Percentiles rank a stretch among this genome's conserved stretches.
phyloP scores from a whole-genome alignment of 2,329 filamentous ascomycete genomes.

The Boeremia exigua region DNA sequence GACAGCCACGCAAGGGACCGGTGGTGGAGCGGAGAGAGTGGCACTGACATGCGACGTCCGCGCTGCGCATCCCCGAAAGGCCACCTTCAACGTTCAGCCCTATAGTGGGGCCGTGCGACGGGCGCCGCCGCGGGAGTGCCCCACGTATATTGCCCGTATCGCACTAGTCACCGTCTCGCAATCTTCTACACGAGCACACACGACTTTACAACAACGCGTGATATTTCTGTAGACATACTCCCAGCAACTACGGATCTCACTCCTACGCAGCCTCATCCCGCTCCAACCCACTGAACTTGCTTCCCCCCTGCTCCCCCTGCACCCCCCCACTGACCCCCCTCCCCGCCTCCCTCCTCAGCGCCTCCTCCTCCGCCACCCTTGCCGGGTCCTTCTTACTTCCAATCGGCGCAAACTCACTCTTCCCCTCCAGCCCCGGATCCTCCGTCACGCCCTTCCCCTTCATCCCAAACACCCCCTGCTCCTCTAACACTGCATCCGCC shows the following conservation, averaged over 20 bases:
- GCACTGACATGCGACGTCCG: constrained; percentile 8
- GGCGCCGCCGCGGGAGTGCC: constrained; percentile 11
- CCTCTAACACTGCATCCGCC: constrained; percentile 30
- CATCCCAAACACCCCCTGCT: constrained; percentile 50
- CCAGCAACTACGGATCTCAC: background rate
- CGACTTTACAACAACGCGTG: too few relatives aligned
- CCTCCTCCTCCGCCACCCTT: constrained; percentile 54
- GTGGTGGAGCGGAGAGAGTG: constrained; percentile 16
- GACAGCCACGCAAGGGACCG: constrained; percentile 13
- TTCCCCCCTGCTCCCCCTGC: constrained; percentile 22
- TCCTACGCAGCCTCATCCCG: constrained; percentile 2
- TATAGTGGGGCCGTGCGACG: background rate
- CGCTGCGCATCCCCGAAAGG: constrained; percentile 35
- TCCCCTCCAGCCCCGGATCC: constrained; percentile 38
- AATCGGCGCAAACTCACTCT: constrained; percentile 51
- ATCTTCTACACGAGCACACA: too few relatives aligned
- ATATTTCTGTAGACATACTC: background rate
- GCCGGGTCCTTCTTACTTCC: constrained; percentile 63
- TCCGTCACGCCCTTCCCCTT: constrained; percentile 61
- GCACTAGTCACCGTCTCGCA: too few relatives aligned
- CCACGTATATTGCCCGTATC: background rate
- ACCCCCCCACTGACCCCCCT: constrained; percentile 36
- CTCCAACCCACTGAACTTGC: constrained; percentile 32
- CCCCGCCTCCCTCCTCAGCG: constrained; percentile 41
- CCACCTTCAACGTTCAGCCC: constrained; percentile 38